These are phyloP conservation scores for Talinum fruticosum DNA, from an alignment of 148 eudicot genomes.

Conservation along the genomic window DNA sequence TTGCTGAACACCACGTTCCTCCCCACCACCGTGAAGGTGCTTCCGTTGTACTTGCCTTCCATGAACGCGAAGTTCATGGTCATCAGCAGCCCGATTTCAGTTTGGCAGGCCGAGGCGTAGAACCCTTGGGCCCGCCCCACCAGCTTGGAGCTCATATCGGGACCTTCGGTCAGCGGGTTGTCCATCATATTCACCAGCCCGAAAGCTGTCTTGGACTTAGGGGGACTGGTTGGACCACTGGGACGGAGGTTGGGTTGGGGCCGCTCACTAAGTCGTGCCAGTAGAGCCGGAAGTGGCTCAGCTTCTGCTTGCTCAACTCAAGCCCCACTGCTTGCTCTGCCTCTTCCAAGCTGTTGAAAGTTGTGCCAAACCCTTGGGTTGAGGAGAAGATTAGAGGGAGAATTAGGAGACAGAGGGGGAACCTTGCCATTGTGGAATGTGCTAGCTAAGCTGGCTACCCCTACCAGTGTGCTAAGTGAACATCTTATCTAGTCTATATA, in stretches of 20 bases:
- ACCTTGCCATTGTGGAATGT: constrained; percentile 10
- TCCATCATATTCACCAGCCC: constrained; percentile 37
- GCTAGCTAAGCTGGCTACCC: too few species aligned
- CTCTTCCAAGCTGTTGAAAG: background rate
- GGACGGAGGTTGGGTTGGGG: constrained; percentile 35
- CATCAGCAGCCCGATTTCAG: constrained; percentile 34
- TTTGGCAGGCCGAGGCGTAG: constrained; percentile 33
- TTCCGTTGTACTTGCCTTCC: constrained; percentile 40
- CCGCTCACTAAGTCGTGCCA: constrained; percentile 63
- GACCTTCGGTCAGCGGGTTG: constrained; percentile 31
- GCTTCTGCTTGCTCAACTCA: constrained; percentile 31
- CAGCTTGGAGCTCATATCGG: constrained; percentile 19
- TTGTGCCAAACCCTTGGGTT: constrained; percentile 5
- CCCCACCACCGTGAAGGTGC: constrained; percentile 31
- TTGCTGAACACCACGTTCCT: constrained; percentile 29
- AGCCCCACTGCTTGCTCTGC: constrained; percentile 4
- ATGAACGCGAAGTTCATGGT: constrained; percentile 34
- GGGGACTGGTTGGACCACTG: constrained; percentile 26
- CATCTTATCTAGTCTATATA: background rate
- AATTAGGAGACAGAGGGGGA: background rate
- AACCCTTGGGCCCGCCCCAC: constrained; percentile 43
- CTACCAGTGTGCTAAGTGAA: background rate
- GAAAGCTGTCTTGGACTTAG: constrained; percentile 31
- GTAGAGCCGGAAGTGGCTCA: constrained; percentile 47
- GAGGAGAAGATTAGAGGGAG: background rate